A percentile compares a stretch with the other conserved stretches of the same genome.
Conservation (phyloP, 345 rosid species). For the Cardamine chenopodiifolia region DNA sequence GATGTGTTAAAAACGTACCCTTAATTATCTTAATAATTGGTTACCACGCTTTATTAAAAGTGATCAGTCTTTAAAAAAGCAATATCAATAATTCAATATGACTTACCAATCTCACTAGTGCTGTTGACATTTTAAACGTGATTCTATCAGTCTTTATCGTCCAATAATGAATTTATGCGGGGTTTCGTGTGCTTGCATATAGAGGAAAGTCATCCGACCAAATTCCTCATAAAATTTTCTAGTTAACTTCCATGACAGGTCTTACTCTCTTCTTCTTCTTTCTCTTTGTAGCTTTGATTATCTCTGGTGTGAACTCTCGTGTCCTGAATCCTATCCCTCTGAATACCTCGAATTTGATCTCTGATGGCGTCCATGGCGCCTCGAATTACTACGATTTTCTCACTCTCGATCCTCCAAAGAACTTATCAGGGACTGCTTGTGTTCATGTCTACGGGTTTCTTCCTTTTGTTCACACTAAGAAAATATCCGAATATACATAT, state of each 20-base stretch:
- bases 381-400: conserved; percentile 14
- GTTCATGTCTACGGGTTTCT: conserved; percentile 43
- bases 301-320: conserved; percentile 37
- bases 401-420: conserved; percentile 36
- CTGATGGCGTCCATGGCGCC: conserved; percentile 36
- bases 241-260: conserved; percentile 1
- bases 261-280: not conserved
- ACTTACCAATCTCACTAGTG: not conserved
- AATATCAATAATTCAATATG: not conserved
- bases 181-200: not conserved
- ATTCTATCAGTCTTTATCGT: not conserved
- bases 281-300: not conserved
- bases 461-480: not conserved
- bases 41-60: not conserved
- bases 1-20: not conserved
- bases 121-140: not conserved
- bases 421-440: conserved; percentile 23
- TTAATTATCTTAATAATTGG: not conserved
- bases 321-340: conserved; percentile 26
- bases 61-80: not conserved
- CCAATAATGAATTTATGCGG: not conserved
- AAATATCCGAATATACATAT: not conserved
- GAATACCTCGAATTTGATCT: conserved; percentile 25
- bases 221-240: not conserved
- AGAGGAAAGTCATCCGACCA: not conserved